A percentile compares a stretch with the other conserved stretches of the same genome.
Evolutionary conservation across 208 protist genomes (phyloP).

Genomic region (Leishmania aethiopica): DNA sequence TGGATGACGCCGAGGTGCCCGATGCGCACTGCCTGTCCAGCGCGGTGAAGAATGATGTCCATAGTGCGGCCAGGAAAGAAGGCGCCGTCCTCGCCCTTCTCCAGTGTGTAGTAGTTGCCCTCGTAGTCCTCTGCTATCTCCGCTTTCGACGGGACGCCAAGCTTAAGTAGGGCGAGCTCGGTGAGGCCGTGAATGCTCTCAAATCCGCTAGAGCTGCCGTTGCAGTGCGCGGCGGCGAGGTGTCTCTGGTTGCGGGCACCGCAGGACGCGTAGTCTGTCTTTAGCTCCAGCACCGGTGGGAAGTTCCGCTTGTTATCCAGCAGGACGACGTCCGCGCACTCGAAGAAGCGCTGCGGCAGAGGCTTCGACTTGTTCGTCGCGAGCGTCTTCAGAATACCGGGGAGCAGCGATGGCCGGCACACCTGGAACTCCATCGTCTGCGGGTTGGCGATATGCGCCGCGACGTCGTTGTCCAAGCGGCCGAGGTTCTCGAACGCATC

Average conservation of each 20-base stretch:
- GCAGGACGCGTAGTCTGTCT: conserved; percentile 52
- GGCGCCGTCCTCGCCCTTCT: conserved; percentile 72
- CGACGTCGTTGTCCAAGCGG: conserved; percentile 73
- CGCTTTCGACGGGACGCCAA: conserved; percentile 54
- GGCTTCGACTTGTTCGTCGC: conserved; percentile 89
- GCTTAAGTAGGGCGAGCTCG: conserved; percentile 76
- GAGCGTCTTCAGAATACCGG: conserved; percentile 97
- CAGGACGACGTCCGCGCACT: conserved; percentile 96
- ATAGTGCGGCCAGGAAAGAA: conserved; percentile 92
- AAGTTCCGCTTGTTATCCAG: conserved; percentile 89
- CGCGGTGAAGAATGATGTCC: conserved; percentile 79
- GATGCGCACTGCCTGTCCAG: conserved; percentile 57
- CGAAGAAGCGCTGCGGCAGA: conserved; percentile 97
- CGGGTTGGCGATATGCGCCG: conserved; percentile 93
- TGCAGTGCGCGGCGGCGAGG: conserved; percentile 88
- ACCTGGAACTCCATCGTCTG: conserved; percentile 96
- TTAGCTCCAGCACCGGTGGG: conserved; percentile 72
- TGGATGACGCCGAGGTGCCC: conserved; percentile 88
- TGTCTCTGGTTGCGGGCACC: conserved; percentile 92
- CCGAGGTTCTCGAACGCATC: conserved; percentile 91
- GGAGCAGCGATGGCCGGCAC: conserved; percentile 93
- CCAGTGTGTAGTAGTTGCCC: conserved; percentile 60
- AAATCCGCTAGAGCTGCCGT: conserved; percentile 71
- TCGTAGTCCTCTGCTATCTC: conserved; percentile 21
- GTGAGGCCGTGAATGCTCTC: conserved; percentile 82